Evolutionary conservation across 768 basidiomycete genomes (phyloP).

Genomic region (Sutorius australiensis): DNA sequence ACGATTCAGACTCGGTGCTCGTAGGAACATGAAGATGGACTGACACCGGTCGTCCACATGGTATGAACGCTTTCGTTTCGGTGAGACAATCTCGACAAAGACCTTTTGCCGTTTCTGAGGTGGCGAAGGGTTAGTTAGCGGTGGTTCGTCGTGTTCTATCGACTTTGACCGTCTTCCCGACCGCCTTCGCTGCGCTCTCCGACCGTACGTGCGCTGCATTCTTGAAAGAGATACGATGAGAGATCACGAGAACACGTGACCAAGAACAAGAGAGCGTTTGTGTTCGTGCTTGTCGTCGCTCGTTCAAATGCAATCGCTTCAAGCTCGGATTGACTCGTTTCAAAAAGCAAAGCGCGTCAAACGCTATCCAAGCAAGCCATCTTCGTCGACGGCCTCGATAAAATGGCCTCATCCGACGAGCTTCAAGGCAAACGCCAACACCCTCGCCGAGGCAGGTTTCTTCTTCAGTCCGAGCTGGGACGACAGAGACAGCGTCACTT

Average conservation of each 20-base stretch:
- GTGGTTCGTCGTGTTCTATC: not conserved
- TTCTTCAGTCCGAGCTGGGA: constrained; percentile 70
- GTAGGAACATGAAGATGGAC: not conserved
- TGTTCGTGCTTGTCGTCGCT: too few species aligned
- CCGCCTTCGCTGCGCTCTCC: constrained; percentile 19
- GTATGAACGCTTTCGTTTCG: not conserved
- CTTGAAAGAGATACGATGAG: not conserved
- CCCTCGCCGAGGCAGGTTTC: constrained; percentile 87
- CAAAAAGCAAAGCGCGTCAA: constrained; percentile 57
- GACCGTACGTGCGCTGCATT: constrained; percentile 38
- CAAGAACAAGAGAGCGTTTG: not conserved
- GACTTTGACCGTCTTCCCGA: not conserved
- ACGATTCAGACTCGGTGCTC: not conserved
- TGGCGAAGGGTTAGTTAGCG: constrained; percentile 2
- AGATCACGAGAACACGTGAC: constrained; percentile 5
- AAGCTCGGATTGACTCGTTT: constrained; percentile 67
- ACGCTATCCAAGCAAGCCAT: constrained; percentile 44
- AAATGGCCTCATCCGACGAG: constrained; percentile 76
- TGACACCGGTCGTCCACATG: not conserved
- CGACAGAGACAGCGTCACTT: constrained; percentile 72
- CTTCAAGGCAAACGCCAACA: constrained; percentile 66
- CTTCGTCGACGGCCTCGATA: constrained; percentile 41
- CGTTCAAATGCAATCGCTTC: constrained; percentile 43
- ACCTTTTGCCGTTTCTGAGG: constrained; percentile 33
- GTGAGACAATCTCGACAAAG: constrained; percentile 28